Conservation (phyloP, 768 basidiomycete genomes). For the Lactarius akahatsu region DNA sequence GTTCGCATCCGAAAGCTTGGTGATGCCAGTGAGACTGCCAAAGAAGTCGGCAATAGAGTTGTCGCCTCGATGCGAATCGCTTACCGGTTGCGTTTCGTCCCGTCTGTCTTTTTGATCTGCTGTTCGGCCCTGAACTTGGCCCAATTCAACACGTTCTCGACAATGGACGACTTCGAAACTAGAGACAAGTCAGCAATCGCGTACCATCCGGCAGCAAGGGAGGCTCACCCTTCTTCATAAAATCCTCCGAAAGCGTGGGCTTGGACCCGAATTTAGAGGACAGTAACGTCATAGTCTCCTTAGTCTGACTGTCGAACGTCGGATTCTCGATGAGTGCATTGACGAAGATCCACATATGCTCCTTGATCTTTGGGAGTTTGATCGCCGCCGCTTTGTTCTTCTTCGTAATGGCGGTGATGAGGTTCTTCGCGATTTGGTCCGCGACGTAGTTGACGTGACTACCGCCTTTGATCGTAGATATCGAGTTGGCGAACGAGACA, state of each 20-base stretch:
- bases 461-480: constrained; percentile 94
- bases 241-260: constrained; percentile 82
- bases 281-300: constrained; percentile 88
- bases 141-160: constrained; percentile 93
- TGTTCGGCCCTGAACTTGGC: constrained; percentile 97
- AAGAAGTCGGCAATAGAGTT: neutral
- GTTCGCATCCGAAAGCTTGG: constrained; percentile 96
- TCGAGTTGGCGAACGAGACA: constrained; percentile 97
- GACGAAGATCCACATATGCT: constrained; percentile 98
- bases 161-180: constrained; percentile 88
- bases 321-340: constrained; percentile 97
- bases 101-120: constrained; percentile 94
- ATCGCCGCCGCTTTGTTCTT: constrained; percentile 98
- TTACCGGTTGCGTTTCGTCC: constrained; percentile 81
- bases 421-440: constrained; percentile 84
- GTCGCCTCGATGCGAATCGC: constrained; percentile 29
- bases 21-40: constrained; percentile 78
- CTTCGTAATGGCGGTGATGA: constrained; percentile 83
- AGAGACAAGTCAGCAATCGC: constrained; percentile 5
- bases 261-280: constrained; percentile 89
- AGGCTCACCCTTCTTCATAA: constrained; percentile 86
- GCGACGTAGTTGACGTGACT: constrained; percentile 85
- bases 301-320: constrained; percentile 98
- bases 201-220: constrained; percentile 6
- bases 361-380: constrained; percentile 91